Evolutionary conservation across 176 grass and related monocot genomes (phyloP), one percentile per base, ranked within the genome.

Genomic region (Bolboschoenus planiculmis): DNA sequence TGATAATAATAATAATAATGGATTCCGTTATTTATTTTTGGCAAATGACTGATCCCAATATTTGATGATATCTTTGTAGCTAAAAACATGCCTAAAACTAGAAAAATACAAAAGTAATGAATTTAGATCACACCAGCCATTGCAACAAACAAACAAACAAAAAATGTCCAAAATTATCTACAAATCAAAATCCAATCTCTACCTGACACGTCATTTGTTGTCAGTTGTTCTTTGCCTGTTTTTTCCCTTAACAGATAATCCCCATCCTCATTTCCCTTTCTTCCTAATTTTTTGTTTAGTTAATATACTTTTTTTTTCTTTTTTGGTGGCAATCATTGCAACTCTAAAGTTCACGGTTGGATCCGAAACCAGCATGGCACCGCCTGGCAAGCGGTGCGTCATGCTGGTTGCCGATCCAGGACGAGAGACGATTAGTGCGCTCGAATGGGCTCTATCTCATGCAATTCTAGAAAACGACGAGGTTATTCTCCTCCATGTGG

Each of bases 401-500:
- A 92, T 94, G 92, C 62, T 94, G 68, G 73, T 97, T 23, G 90
- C 90, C 21, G 90, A 97, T 61, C 87, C 92, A 23, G 88, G 88
- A 42, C 88, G 92, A 29, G 90, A 94, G 83, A 88, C 92, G 27
- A 64, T 81, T 7, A 86, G 87, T 70, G 95, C 95, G 10, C 87
- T 97, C 56, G 92, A 94, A 84, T 97, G 92, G 92, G 88, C 92
- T 3, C 88, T 97, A 48, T 94, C 87, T 35, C 95, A 97, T 78
- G 83, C 90, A 81, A 24, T 94, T 31, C 62, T 86, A 29, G 90
- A 94, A 79, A 83, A 89, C 35, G 95, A 97, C 36, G 90, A 88
- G 86, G 82, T 97, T 79, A 13, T 97, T 68, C 90, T 97, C 57
- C 87, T 97, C 62, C 95, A 97, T 72, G 88, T 94, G 16, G 89